Evolutionary conservation across 176 grass and related monocot species (phyloP).

Genomic region (Phoenix dactylifera): DNA sequence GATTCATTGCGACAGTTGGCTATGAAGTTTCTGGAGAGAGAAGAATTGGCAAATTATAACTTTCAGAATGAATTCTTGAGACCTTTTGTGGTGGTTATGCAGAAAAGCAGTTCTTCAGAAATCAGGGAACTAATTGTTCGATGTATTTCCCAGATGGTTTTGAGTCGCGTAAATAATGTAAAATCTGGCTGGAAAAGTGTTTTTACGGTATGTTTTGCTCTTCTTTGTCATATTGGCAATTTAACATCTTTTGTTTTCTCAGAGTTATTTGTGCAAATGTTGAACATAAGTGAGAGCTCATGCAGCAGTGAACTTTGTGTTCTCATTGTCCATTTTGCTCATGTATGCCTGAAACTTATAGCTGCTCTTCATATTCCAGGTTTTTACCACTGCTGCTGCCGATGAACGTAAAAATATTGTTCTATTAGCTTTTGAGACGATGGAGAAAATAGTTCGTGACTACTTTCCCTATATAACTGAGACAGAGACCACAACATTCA

Average conservation of each 20-base stretch:
- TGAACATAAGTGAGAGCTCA: too few species aligned
- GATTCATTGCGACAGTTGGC: conserved; percentile 86
- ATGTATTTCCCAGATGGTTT: conserved; percentile 95
- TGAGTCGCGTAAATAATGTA: conserved; percentile 86
- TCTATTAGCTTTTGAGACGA: conserved; percentile 89
- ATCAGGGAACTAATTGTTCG: conserved; percentile 90
- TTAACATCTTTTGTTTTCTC: too few species aligned
- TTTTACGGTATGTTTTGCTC: conserved; percentile 51
- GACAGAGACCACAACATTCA: conserved; percentile 84
- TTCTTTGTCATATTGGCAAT: neutral
- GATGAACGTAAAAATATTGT: conserved; percentile 79
- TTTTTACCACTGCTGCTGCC: conserved; percentile 66
- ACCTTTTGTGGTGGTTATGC: conserved; percentile 91
- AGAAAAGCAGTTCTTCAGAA: conserved; percentile 73
- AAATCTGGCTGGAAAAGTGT: conserved; percentile 98
- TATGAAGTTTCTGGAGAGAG: conserved; percentile 97
- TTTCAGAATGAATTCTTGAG: conserved; percentile 96
- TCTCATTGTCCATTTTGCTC: too few species aligned
- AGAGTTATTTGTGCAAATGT: too few species aligned
- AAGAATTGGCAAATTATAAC: conserved; percentile 93
- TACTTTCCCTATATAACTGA: conserved; percentile 97
- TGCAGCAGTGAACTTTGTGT: too few species aligned
- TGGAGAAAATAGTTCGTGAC: conserved; percentile 91
- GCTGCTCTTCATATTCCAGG: conserved; percentile 27
- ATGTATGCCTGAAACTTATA: too few species aligned